Percentiles rank a stretch among this genome's conserved stretches.
These are phyloP conservation scores for Boletellus emodensis DNA, from an alignment of 768 basidiomycete species.

Conservation along the genomic window DNA sequence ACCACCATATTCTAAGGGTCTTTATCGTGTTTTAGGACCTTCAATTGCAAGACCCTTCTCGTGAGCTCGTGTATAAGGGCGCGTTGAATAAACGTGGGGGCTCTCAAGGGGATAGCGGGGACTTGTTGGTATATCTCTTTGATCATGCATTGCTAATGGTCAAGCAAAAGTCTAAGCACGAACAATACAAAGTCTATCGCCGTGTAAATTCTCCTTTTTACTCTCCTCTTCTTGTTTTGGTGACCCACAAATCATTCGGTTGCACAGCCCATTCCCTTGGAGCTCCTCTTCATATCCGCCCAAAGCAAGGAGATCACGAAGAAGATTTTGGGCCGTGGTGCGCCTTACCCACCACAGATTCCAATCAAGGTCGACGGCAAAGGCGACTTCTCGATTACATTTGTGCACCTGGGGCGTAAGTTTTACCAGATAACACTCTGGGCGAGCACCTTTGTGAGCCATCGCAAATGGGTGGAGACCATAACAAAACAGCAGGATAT, in stretches of 20 bases:
- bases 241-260: constrained; percentile 2
- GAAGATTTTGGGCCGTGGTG: constrained; percentile 37
- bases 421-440: constrained; percentile 89
- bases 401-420: constrained; percentile 90
- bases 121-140: constrained; percentile 91
- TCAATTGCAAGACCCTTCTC: constrained; percentile 77
- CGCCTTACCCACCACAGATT: constrained; percentile 44
- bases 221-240: constrained; percentile 1
- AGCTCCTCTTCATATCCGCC: constrained; percentile 79
- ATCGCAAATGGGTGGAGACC: constrained; percentile 92
- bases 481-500: constrained; percentile 87
- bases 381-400: constrained; percentile 87
- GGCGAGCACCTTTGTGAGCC: constrained; percentile 78
- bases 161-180: constrained; percentile 89
- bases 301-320: constrained; percentile 46
- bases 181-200: constrained; percentile 90
- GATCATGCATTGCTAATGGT: constrained; percentile 96
- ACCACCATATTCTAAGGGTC: not conserved
- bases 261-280: constrained; percentile 87
- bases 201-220: constrained; percentile 52
- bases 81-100: constrained; percentile 80
- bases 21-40: constrained; percentile 56
- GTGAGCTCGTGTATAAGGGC: constrained; percentile 91
- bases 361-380: constrained; percentile 60
- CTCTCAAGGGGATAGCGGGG: constrained; percentile 71